Evolutionary conservation across 2,329 filamentous ascomycete species (phyloP), one percentile per base, ranked within the genome.

Genomic region (Graphiopsis chlorocephala): DNA sequence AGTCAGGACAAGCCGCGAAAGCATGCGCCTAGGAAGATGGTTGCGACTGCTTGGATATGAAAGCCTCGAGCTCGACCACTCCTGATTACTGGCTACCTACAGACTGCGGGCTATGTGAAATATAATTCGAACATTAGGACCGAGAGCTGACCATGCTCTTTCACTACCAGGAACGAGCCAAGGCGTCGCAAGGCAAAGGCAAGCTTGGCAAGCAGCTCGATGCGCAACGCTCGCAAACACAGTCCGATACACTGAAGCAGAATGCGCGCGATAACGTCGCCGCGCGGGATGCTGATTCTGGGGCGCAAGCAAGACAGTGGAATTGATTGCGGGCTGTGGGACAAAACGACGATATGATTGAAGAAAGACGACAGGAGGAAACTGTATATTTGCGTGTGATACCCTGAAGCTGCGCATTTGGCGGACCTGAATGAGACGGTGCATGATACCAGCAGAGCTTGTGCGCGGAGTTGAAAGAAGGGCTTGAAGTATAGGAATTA

Each of bases 171-270:
- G 88, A 89, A 74, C 85, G 91, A 68, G 88, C 87, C 60, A 62
- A 62, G 70, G 84, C 85, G 35, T 67, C 73, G 4, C 87, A 81
- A 77, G 79, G 79, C 29, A 86, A 87, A 71, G 88, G 91, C 17
- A 93, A 92, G 74, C 82, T 96, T 14, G 85, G 85, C 35, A 79
- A 83, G 33, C 88, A 93, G 74, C 81, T 97, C 15, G 85, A 88
- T 63, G 88, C 88, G 38, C 90, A 96, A 78, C 91, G 90, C 79
- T 88, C 86, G 71, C 87, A 91, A 79, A 92, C 90, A 10, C 84
- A 87, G 61, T 82, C 80, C 31, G 86, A 89, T 66, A 88, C 87
- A 1, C 80, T 96, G 57, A 86, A 88, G 68, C 84, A 90, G 68
- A 85, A 83, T 4, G 92, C 91, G 74, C 80, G 83, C 60, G 83